phyloP scores from a whole-genome alignment of 148 eudicot genomes.

The Amaranthus hypochondriacus region DNA sequence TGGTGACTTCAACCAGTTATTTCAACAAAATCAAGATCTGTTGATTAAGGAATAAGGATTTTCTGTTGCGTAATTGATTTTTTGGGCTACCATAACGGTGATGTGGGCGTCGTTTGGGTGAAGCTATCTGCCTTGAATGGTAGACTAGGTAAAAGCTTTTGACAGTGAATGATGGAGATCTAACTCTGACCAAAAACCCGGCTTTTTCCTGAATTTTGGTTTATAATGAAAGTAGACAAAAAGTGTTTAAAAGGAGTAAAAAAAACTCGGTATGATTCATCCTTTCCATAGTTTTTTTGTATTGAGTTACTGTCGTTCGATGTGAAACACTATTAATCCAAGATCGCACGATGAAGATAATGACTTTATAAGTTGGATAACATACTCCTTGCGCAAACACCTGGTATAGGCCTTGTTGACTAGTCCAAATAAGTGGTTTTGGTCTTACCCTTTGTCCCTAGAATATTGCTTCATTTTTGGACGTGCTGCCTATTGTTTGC shows the following conservation, averaged over 20 bases:
- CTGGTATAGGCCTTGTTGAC: not conserved
- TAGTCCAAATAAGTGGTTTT: not conserved
- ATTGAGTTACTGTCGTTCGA: not conserved
- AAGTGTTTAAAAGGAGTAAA: not conserved
- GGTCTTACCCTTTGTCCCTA: not conserved
- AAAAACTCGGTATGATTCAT: not conserved
- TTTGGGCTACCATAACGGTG: not conserved
- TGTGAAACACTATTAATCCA: not conserved
- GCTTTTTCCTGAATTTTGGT: not conserved
- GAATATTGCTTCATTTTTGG: not conserved
- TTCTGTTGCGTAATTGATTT: not conserved
- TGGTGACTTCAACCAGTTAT: not conserved
- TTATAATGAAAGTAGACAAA: not conserved
- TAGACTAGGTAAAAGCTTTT: not conserved
- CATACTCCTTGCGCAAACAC: not conserved
- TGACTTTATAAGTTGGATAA: not conserved
- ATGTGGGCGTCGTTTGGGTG: not conserved
- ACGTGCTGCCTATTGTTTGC: not conserved
- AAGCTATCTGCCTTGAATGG: not conserved
- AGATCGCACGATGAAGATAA: not conserved
- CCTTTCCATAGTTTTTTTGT: not conserved
- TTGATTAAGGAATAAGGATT: not conserved
- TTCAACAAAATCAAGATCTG: not conserved
- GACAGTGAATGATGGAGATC: not conserved
- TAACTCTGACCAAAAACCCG: not conserved